Base-by-base conservation (phyloP, 192 early-diverging fungal species). In the Gryganskiella cystojenkinii region DNA sequence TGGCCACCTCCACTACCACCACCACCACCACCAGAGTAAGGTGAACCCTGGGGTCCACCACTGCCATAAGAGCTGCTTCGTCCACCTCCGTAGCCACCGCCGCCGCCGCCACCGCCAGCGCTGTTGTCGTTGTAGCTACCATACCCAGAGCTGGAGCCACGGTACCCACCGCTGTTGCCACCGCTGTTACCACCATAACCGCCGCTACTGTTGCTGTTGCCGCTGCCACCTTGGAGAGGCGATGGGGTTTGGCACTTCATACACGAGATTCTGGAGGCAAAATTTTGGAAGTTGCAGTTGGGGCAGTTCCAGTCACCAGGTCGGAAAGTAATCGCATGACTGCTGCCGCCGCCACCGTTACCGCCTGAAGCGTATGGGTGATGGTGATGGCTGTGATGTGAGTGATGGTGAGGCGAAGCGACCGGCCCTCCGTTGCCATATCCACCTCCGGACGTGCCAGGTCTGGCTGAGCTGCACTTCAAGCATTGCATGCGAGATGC, bases 281-380 rank as follows among this genome's bases (percentile, higher is more conserved):
- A 94, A 75, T 94, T 94, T 54, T 92, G 92, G 79, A 92, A 94
- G 15, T 64, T 61, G 74, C 93, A 94, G 56, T 88, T 88, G 9
- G 89, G 83, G 69, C 93, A 94, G 47, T 89, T 89, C 92, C 91
- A 94, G 72, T 92, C 91, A 13, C 92, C 93, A 13, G 85, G 85
- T 28, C 87, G 73, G 66, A 89, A 87, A 9, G 82, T 60, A 35
- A 82, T 79, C n/a, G 63, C 71, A 22, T 62, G 55, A 27, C 53
- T 43, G n/a, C 43, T 28, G 22, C 67, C 51, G 2, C 72, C 42
- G 9, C 61, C 52, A 22, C 51, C 44, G 20, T 67, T 53, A 3
- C 79, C 78, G n/a, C 67, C 75, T 35, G 69, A 62, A 24, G 71
- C 71, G 40, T 75, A 75, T 22, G 71, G 71, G 35, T 75, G 71